Base-by-base conservation (phyloP, 2,329 filamentous ascomycete genomes). In the Colletotrichum sp. region DNA sequence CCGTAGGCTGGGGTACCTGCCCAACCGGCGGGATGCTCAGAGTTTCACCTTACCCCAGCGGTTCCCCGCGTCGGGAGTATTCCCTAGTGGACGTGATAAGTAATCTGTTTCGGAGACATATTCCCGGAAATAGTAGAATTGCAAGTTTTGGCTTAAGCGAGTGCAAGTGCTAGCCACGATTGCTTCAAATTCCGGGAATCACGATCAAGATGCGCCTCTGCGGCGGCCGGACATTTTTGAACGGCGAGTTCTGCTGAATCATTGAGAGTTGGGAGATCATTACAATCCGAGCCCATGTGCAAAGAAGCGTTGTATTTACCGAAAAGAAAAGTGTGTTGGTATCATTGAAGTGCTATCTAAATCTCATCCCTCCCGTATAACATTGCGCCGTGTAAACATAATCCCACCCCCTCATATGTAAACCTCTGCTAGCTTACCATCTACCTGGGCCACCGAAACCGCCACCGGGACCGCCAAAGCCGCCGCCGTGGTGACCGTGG, bases 271-370 rank as follows among this genome's bases (percentile, higher is more conserved):
- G 9, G 9, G 3, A n/a, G 4, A 48, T 6, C 10, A n/a, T 7
- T 3, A n/a, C 3, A 2, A 6, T n/a, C 10, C 5, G 1, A 6
- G 7, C 9, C 4, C 18, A 18, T 0, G 16, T 43, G 9, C 1
- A 43, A n/a, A n/a, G 8, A 43, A 43, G 8, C 2, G 8, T 38
- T 18, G 8, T 38, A 0, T 3, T 43, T 6, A 9, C 1, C 0
- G 36, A 10, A 43, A 43, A 21, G 7, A 13, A 12, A 48, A 48
- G 1, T 48, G 10, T 5, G 3, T 8, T 52, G 43, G 43, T 52
- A 52, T 52, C 43, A 13, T 13, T 52, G 43, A 52, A 4, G 10
- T 52, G 43, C 10, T 52, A 1, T 52, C 12, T 21, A 52, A 13
- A 52, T 5, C n/a, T 12, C 10, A 21, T 52, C 10, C 43, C 6